Base-by-base conservation (phyloP, 306 rosid genomes). In the Quercus ilex region DNA sequence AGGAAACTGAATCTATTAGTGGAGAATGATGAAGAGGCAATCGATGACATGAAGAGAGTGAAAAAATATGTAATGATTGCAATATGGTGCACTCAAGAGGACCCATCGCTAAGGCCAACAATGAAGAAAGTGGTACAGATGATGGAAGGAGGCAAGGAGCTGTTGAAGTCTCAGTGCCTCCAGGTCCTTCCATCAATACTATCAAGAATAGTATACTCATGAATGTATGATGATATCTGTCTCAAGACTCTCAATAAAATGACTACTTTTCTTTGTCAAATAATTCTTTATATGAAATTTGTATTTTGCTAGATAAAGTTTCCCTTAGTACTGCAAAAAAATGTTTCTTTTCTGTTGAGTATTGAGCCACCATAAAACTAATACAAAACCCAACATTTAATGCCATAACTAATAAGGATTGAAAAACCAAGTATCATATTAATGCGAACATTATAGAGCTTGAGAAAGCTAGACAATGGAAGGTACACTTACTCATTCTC, bases 381-480 rank as follows among this genome's bases (percentile, higher is more conserved):
- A 43, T 43, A 8, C 13, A 43, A 43, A 43, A 43, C 13, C 12
- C 51, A 43, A 9, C 3, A 43, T 12, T 1, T 43, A 43, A 43
- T 43, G 11, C 0, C 51, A 43, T 43, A 4, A 9, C 12, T 8
- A 7, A 43, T 43, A 8, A 43, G 51, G 51, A 8, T 43, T 43
- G 51, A 43, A 43, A 43, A 43, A 43, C 51, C 51, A 10, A 43
- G 51, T 43, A 43, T 4, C 13, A 43, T 43, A 1, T 10, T 43
- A 33, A n/a, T 70, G 88, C 99, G 8, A 84, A 93, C 74, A 96
- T 96, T 23, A 96, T 95, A 77, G 98, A 95, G 85, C 98, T 83
- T 71, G 99, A 95, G 82, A 93, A 93, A 88, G 92, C 97, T 58
- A 81, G 98, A 53, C 98, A 95, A 86, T 95, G 98, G 98, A 91